Base-by-base conservation (phyloP, 2,329 filamentous ascomycete genomes). In the Coleophoma crateriformis region DNA sequence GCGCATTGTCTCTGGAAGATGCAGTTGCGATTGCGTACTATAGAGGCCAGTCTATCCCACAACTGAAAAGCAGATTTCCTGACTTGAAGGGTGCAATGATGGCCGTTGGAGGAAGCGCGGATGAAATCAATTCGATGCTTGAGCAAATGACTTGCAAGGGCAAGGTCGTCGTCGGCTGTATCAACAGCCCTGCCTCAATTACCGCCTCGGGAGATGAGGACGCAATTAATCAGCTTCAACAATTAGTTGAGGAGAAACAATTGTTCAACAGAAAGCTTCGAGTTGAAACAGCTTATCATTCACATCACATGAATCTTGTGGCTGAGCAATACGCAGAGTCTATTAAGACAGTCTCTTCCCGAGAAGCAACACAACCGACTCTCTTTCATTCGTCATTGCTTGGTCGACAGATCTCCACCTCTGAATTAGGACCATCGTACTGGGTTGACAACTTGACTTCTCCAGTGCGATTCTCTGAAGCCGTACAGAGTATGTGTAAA, bases 11-110 rank as follows among this genome's bases (percentile, higher is more conserved):
- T 4, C 58, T 60, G 4, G 57, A 64, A 12, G 61, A 64, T 17
- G 67, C 67, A 17, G 56, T 67, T 61, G 64, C 68, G 0, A 68
- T 75, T 11, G 77, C 77, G 1, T 82, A 79, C 55, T 56, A 63
- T 51, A 49, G 68, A 50, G 59, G 66, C 12, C 45, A 55, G 54
- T 44, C 60, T 38, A 58, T 69, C 72, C 54, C 66, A 7, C 20
- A 32, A 6, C 17, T 61, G 33, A 54, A 58, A 43, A 17, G 38
- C 4, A 38, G 53, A 33, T 52, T 48, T 40, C 46, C 57, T 10
- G 49, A 57, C 40, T 27, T 67, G 0, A 64, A 65, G 4, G 78
- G 78, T 0, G 64, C 70, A 7, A 82, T 82, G 79, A 68, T 81
- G 60, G 79, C 79, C 1, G 75, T 80, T 3, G 79, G 52, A 6